phyloP scores from a whole-genome alignment of 495 filamentous ascomycete species.

The Penicillium bovifimosum region DNA sequence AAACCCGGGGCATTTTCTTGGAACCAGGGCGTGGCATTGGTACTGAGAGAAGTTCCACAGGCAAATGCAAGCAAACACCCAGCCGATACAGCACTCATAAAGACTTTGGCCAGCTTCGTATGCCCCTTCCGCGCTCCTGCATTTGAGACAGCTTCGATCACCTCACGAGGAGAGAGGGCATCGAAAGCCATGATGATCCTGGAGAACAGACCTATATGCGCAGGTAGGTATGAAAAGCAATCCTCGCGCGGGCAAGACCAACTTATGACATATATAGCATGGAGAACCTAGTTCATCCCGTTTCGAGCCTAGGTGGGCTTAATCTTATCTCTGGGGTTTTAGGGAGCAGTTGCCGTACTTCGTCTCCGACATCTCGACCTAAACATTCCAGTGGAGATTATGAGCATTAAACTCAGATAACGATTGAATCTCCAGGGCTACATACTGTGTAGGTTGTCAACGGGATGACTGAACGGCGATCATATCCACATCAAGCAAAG shows the following conservation, averaged over 20 bases:
- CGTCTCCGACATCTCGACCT: neutral
- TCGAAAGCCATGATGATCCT: constrained; percentile 28
- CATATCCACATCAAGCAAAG: neutral
- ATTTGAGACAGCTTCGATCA: constrained; percentile 40
- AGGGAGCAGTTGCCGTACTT: neutral
- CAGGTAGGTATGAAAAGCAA: neutral
- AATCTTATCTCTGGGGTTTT: neutral
- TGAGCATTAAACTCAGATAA: constrained; percentile 4
- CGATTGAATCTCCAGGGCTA: no score
- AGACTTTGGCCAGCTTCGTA: constrained; percentile 50
- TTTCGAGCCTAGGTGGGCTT: neutral
- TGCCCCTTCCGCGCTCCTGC: constrained; percentile 46
- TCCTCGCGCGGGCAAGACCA: neutral
- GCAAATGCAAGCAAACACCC: constrained; percentile 51
- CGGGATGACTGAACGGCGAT: constrained; percentile 6
- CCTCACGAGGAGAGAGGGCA: constrained; percentile 42
- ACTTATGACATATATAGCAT: neutral
- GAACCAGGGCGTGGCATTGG: constrained; percentile 54
- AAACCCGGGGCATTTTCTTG: constrained; percentile 55
- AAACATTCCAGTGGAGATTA: no score
- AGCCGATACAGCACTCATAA: constrained; percentile 48
- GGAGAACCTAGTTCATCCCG: no score
- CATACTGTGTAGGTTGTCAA: neutral
- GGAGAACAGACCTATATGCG: neutral
- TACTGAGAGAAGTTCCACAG: constrained; percentile 47